These are phyloP conservation scores for Kodamaea jinghongensis DNA, from an alignment of 805 yeast genomes.

Conservation along the genomic window DNA sequence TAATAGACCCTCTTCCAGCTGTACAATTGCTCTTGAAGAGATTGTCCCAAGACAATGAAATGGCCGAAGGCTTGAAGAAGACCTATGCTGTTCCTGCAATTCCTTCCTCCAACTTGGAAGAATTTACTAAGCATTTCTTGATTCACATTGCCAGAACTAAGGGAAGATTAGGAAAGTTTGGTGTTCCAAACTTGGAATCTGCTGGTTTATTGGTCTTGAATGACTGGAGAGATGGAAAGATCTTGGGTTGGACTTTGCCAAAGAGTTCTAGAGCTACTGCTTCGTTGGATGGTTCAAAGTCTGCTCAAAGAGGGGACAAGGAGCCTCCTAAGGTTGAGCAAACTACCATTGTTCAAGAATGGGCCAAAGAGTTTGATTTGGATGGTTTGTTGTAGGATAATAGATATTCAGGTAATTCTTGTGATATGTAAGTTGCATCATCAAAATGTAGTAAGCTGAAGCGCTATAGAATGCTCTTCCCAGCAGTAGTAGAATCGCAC, in stretches of 20 bases:
- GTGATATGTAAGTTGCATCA: too few species aligned
- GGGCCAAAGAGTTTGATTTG: conserved; percentile 94
- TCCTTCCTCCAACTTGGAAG: conserved; percentile 67
- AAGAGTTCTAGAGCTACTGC: conserved; percentile 46
- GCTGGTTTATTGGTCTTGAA: conserved; percentile 81
- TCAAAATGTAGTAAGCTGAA: too few species aligned
- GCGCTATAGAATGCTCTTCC: too few species aligned
- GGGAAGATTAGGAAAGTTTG: conserved; percentile 91
- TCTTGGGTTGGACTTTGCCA: conserved; percentile 87
- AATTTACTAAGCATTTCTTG: conserved; percentile 79
- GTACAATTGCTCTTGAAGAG: conserved; percentile 73
- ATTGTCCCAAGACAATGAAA: conserved; percentile 66
- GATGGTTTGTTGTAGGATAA: conserved; percentile 60
- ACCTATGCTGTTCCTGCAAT: conserved; percentile 80
- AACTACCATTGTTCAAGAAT: conserved; percentile 77
- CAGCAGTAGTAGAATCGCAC: too few species aligned
- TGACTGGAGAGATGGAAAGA: conserved; percentile 97
- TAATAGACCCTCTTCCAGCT: conserved; percentile 81
- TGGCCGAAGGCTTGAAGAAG: conserved; percentile 72
- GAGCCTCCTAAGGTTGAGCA: conserved; percentile 54
- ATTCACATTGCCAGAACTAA: conserved; percentile 90
- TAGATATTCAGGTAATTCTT: too few species aligned
- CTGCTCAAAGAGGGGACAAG: conserved; percentile 41
- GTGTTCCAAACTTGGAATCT: conserved; percentile 82
- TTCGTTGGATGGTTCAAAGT: conserved; percentile 28